Base-by-base conservation (phyloP, 768 basidiomycete genomes). In the Harrya chromipes region DNA sequence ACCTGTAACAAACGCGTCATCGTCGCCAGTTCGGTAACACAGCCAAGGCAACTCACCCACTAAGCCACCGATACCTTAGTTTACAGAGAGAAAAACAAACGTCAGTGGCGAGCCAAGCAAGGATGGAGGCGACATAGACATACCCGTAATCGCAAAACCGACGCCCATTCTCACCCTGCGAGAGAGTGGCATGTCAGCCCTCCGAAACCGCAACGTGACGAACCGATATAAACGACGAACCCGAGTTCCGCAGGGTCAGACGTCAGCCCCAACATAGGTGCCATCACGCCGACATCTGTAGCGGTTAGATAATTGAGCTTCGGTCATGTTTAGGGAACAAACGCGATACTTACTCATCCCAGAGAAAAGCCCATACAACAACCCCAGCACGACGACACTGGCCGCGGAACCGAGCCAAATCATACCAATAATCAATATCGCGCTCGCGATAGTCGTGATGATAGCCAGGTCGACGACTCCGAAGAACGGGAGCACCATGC, bases 201-300 rank as follows among this genome's bases (percentile, higher is more conserved):
- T 23, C 26, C 6, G 26, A 29, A 29, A 29, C 12, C 11, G 12
- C 29, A 13, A 4, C 6, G 26, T 12, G 67, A 70, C 2, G 16
- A 9, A n/a, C 27, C 11, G 6, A 26, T 0, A 17, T 4, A 36
- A 24, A 56, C 0, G 17, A 53, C 70, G n/a, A 29, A 74, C 40
- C 83, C 83, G 26, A 83, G 74, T 56, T 84, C 83, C 3, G 70
- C 63, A 44, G 76, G 72, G 23, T 72, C 69, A 9, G 70, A 64
- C 4, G 79, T 73, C n/a, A 79, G 58, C 5, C 70, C 71, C 12
- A 82, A 52, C 68, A 77, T 66, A 2, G 79, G 77, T 0, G 74
- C 65, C 48, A 78, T 60, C 49, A 71, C 31, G 1, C 56, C 62
- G 12, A 81, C 62, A 31, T 74, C 74, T 73, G 35, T 23, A 4